These are phyloP conservation scores for Solanum paucissectum DNA, from an alignment of 257 asterid genomes.

Conservation along the genomic window DNA sequence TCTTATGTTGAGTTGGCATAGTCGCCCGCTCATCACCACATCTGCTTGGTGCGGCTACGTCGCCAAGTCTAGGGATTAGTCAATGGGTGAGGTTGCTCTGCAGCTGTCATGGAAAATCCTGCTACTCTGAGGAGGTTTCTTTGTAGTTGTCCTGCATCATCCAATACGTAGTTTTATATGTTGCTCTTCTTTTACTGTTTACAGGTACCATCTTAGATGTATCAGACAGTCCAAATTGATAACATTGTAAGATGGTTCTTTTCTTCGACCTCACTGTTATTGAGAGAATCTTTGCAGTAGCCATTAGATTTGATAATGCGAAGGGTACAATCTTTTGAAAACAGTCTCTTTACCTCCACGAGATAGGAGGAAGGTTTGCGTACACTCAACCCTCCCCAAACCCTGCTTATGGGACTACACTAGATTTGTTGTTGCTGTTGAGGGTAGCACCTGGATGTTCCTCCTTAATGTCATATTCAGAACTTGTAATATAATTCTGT, in stretches of 20 bases:
- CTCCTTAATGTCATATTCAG: neutral
- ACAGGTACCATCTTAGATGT: neutral
- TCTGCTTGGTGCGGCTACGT: no score
- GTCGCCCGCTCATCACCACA: no score
- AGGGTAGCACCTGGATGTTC: neutral
- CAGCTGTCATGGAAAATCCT: no score
- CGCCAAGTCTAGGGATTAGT: no score
- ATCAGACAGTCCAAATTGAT: neutral
- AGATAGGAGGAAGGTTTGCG: no score
- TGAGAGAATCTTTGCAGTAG: neutral
- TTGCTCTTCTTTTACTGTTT: neutral
- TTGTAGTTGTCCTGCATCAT: neutral
- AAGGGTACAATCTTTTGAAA: no score
- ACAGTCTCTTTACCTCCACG: no score
- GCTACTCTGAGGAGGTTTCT: no score
- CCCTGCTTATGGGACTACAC: neutral
- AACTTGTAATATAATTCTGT: no score
- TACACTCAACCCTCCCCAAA: neutral
- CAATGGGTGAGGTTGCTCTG: no score
- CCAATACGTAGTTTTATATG: neutral
- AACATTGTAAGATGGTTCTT: neutral
- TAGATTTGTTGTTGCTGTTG: neutral
- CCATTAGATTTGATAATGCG: neutral
- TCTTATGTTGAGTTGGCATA: no score
- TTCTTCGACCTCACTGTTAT: neutral